These are phyloP conservation scores for Trichoderma gamsii DNA, from an alignment of 495 filamentous ascomycete genomes.

Conservation along the genomic window DNA sequence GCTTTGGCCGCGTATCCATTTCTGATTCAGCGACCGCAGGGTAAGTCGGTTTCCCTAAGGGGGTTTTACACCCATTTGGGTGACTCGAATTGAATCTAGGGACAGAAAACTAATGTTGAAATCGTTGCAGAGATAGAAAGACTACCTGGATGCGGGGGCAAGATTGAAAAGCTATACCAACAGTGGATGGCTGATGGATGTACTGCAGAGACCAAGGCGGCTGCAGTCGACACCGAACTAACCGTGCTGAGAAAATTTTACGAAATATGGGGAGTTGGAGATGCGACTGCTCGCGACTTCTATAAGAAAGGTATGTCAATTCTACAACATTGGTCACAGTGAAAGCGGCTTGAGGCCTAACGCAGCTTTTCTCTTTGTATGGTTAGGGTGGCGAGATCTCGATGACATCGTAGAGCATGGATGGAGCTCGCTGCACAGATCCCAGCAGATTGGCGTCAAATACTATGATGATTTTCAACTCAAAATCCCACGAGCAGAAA, in stretches of 20 bases:
- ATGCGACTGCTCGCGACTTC: conserved; percentile 75
- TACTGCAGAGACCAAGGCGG: conserved; percentile 56
- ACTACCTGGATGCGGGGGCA: conserved; percentile 75
- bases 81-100: too few species aligned
- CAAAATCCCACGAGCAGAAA: conserved; percentile 66
- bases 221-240: conserved; percentile 59
- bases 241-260: conserved; percentile 62
- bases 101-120: conserved; percentile 15
- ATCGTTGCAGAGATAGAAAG: conserved; percentile 54
- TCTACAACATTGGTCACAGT: background rate
- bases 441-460: conserved; percentile 93
- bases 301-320: conserved; percentile 52
- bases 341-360: background rate
- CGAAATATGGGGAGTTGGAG: conserved; percentile 85
- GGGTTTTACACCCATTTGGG: too few species aligned
- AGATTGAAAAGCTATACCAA: conserved; percentile 71
- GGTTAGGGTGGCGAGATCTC: conserved; percentile 50
- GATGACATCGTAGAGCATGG: conserved; percentile 83
- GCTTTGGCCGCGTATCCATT: conserved; percentile 74
- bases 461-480: conserved; percentile 81
- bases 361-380: background rate
- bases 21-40: conserved; percentile 30
- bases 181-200: conserved; percentile 60
- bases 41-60: conserved; percentile 21
- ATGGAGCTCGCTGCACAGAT: conserved; percentile 66